Evolutionary conservation across 495 filamentous ascomycete species (phyloP), one percentile per base, ranked within the genome.

Genomic region (Chaetomium tenue): DNA sequence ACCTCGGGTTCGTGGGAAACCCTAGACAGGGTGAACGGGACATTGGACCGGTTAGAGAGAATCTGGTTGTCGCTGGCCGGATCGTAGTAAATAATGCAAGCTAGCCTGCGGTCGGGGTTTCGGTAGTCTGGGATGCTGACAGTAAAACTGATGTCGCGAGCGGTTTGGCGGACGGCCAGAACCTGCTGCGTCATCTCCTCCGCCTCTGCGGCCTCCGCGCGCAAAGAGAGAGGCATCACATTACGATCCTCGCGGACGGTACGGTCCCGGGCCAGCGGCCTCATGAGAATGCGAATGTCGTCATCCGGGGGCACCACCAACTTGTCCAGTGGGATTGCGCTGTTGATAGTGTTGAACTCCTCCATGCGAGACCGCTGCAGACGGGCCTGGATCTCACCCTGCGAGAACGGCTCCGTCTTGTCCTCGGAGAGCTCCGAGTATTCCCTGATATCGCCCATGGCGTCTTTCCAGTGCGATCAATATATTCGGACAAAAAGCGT

Each of bases 51-150:
- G 61, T 82, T 82, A 30, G 73, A 66, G n/a, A 82, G 70, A 33
- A 82, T 77, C 44, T 77, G 72, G 68, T 79, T 75, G 70, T 82
- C 78, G 70, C 79, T 78, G 63, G 75, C 68, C n/a, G 80, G 80
- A 63, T 81, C 77, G 62, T 81, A 82, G 60, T 79, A 82, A 48
- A 82, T 73, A 63, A 80, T 78, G 69, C 78, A 81, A 76, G 76
- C 80, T 33, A 82, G 65, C 13, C 74, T 33, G 74, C 70, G 28
- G 66, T 68, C 30, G 46, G 62, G 62, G 25, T 54, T 59, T 5
- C 61, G 58, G 37, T 77, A 70, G n/a, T 71, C 74, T 1, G 78
- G 79, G 47, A 82, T 79, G 50, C 74, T 75, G 63, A 82, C 77
- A 5, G 80, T 79, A 65, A 79, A 82, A 46, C 78, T 81, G 72